Evolutionary conservation across 768 basidiomycete genomes (phyloP), one percentile per base, ranked within the genome.

Genomic region (Mycena maculata): DNA sequence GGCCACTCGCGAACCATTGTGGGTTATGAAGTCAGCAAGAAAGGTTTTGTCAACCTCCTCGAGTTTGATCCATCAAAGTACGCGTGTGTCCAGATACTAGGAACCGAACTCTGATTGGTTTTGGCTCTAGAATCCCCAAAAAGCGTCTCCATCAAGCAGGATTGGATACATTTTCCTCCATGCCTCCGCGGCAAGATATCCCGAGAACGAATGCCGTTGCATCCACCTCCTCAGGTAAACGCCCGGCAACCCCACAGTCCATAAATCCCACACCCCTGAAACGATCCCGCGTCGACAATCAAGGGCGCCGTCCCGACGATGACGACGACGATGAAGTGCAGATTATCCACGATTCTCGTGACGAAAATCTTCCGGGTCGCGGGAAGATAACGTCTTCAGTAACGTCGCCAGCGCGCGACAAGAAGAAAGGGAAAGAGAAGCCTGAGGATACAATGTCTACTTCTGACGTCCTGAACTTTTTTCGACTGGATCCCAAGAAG

Each of bases 1-100:
- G 94, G 94, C 0, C 95, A 98, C 79, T 98, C 95, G n/a, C 80
- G 92, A 27, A 91, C 91, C 5, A 88, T 98, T 15, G 84, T 98
- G 3, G 95, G 95, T 2, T 96, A 92, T 71, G 94, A 96, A 76
- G 77, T 90, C 41, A 82, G 81, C 58, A 86, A 84, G 70, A 81
- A 81, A 18, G 90, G 88, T 9, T 76, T 80, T 15, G 81, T 87
- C 41, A 90, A 87, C 68, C 83, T 98, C 11, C 81, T 97, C 16
- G 81, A 86, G 9, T 94, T 95, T 68, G 94, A 98, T 80, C 93
- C 95, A 20, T 87, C 88, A 18, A 83, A 74, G 93, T 92, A 67
- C 71, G 82, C 72, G 45, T 50, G 16, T 8, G 56, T 33, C 52
- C 60, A 58, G 36, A 36, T 9, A 44, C 8, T 9, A 20, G 28